Base-by-base conservation (phyloP, 176 grass and related monocot genomes). In the Cymbopogon citratus region DNA sequence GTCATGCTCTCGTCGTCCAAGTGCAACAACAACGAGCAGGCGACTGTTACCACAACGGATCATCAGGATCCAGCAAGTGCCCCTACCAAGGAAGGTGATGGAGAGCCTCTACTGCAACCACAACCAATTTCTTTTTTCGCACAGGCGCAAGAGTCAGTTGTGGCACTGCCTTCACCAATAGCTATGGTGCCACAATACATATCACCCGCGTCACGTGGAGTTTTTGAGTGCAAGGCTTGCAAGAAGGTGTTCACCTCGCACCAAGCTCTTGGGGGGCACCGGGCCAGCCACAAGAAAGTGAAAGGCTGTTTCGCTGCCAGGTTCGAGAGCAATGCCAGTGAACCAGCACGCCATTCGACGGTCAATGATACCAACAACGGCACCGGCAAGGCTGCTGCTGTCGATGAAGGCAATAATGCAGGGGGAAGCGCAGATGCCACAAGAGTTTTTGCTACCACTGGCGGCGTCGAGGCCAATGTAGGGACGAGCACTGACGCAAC, bases 211-310 rank as follows among this genome's bases (percentile, higher is more conserved):
- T 84, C 86, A 2, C 84, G 80, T 6, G 85, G 80, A 0, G 9
- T 94, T 78, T 98, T 94, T 69, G 90, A 94, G 63, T 98, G 95
- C 90, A 98, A 94, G 75, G 90, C 90, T 3, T 97, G 94, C 60
- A 94, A 94, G 29, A 98, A 98, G 66, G 92, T 94, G 12, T 98
- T 98, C 78, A 91, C 77, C n/a, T 98, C 95, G 3, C 92, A 94
- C 67, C 95, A 98, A 68, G 95, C 95, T 19, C 90, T 98, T 3
- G 92, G 95, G 7, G 92, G 95, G 0, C 95, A 98, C 76, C 73
- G 95, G 8, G 95, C 95, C 39, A 98, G 95, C 79, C 95, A 98
- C 66, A 98, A 94, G 78, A 98, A 92, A 43, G 92, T 94, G 12
- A 98, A 98, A 76, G 90, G 92, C 0, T 98, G 92, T 73, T 98